Base-by-base conservation (phyloP, 495 filamentous ascomycete genomes). In the Astrothelium macrocarpum region DNA sequence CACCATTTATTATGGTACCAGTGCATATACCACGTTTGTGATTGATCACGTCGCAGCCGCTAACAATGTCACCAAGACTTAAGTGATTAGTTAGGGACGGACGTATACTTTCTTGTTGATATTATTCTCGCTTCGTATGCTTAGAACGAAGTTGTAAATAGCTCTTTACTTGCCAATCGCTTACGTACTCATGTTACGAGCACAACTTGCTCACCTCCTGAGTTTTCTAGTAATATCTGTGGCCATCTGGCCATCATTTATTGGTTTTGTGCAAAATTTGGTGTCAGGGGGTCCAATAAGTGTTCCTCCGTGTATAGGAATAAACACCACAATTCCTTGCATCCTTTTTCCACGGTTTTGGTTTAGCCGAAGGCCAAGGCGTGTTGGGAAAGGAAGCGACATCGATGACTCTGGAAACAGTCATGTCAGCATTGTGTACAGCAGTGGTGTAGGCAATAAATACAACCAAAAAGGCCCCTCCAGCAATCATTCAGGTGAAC, bases 1-100 rank as follows among this genome's bases (percentile, higher is more conserved):
- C 56, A 71, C 71, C 10, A 67, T 67, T 20, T 74, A 71, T 59
- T 84, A 85, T 68, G 81, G 80, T 0, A 78, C 76, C 11, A 72
- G 68, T 20, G 79, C 85, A 34, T 86, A 76, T 59, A 76, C 71
- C 18, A 83, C 80, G 63, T 65, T 87, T 66, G 83, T 87, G 26
- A 82, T 78, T 1, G 76, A 86, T 59, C 84, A 87, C 72, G 73
- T 88, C 10, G 73, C 70, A 49, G 80, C 75, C 14, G 34, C 34
- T 39, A 39, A 39, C 34, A 39, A 39, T 5, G 14, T 14, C 34
- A 39, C 34, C 34, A 39, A 39, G 34, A 39, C 34, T 14, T 39
- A 39, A 14, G 34, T 14, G 34, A 39, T 39, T 14, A 14, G 34
- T 5, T 39, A 14, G 34, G 34, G 34, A 14, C 14, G 34, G 34